Percentiles rank a stretch among this genome's conserved stretches.
These are phyloP conservation scores for Pythium dissimile DNA, from an alignment of 352 stramenopile genomes.

Conservation along the genomic window DNA sequence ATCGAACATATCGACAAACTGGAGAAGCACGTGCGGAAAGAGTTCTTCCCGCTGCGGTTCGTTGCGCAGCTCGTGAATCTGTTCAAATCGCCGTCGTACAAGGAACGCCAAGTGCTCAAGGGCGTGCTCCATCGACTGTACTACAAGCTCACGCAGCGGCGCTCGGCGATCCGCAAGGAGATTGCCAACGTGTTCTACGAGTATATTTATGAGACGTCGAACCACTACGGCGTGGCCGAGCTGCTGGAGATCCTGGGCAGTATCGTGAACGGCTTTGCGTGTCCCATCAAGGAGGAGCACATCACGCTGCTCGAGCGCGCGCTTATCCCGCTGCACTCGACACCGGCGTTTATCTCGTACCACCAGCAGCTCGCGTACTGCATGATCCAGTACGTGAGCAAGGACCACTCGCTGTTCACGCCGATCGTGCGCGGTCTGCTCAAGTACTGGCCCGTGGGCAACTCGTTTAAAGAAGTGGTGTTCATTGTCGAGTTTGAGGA, in stretches of 20 bases:
- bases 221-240: slow-evolving; percentile 86
- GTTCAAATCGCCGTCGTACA: slow-evolving; percentile 87
- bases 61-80: slow-evolving; percentile 77
- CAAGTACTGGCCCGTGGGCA: slow-evolving; percentile 84
- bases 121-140: slow-evolving; percentile 85
- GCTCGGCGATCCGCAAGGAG: slow-evolving; percentile 83
- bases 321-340: slow-evolving; percentile 83
- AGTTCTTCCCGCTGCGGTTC: slow-evolving; percentile 82
- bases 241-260: slow-evolving; percentile 85
- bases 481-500: slow-evolving; percentile 90
- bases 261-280: slow-evolving; percentile 89
- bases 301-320: slow-evolving; percentile 81
- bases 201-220: slow-evolving; percentile 92
- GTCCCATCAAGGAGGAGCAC: slow-evolving; percentile 87
- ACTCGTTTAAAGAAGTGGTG: slow-evolving; percentile 87
- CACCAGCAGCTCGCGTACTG: slow-evolving; percentile 88
- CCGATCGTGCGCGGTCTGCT: slow-evolving; percentile 74
- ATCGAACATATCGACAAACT: slow-evolving; percentile 89
- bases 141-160: slow-evolving; percentile 88
- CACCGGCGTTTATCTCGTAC: slow-evolving; percentile 83
- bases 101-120: slow-evolving; percentile 84
- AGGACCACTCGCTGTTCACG: slow-evolving; percentile 85
- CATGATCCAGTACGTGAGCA: slow-evolving; percentile 89
- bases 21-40: slow-evolving; percentile 82
- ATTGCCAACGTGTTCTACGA: slow-evolving; percentile 88